Evolutionary conservation across 345 rosid species (phyloP), one percentile per base, ranked within the genome.

Genomic region (Gossypioides kirkii): DNA sequence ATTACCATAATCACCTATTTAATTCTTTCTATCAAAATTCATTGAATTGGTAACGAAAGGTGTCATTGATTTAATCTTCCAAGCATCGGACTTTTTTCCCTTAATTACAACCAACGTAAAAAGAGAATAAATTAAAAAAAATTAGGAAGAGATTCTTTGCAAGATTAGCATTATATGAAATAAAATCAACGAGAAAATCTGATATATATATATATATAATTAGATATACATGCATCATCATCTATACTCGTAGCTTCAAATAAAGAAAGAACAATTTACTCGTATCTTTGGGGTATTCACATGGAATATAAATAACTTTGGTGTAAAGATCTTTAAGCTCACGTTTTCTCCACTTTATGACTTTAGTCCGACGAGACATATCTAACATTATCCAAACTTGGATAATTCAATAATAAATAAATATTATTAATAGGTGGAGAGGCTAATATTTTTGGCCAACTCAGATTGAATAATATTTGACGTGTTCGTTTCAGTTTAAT

Each of bases 391-490:
- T 32, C 38, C 38, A 7, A 32, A 32, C 7, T 32, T 32, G 7
- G 38, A 32, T 32, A 32, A 32, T 4, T 32, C 4, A 32, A 5
- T 32, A 32, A n/a, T n/a, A n/a, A n/a, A n/a, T n/a, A n/a, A n/a
- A n/a, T n/a, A n/a, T n/a, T n/a, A n/a, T n/a, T n/a, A n/a, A n/a
- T 5, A 32, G 38, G 18, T 71, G 71, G 20, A 71, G 1, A 16
- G 38, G 62, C 75, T 10, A 71, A 36, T 3, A 4, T 12, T 12
- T 2, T 11, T 6, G 17, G 56, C 55, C 26, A 45, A 70, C 74
- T 76, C 84, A 72, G 70, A 73, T 3, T 42, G 72, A 72, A 26
- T 42, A 46, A 17, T 20, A n/a, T 61, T 83, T 75, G 77, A 82
- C 74, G 81, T 79, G 82, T 73, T 28, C n/a, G 22, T 45, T 11